Percentiles rank a stretch among this genome's conserved stretches.
Conservation (phyloP, 2,329 filamentous ascomycete genomes). For the Fusarium humuli region DNA sequence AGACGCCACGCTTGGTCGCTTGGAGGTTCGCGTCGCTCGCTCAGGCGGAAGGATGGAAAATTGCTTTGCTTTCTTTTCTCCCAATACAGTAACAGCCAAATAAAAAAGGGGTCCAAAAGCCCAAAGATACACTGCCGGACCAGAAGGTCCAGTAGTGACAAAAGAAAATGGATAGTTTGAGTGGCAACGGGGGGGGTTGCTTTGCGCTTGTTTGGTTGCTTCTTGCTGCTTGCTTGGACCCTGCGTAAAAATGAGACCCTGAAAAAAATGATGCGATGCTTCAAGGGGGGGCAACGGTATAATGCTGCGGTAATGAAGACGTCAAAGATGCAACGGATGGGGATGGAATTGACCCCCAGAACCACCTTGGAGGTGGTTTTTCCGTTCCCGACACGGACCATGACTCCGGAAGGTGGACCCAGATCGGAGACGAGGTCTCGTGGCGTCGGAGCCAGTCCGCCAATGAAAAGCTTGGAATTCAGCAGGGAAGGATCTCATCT, state of each 20-base stretch:
- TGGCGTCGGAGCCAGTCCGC: constrained; percentile 22
- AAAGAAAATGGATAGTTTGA: not conserved
- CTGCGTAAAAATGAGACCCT: constrained; percentile 24
- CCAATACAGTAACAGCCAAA: not conserved
- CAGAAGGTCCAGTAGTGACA: not conserved
- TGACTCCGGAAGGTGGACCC: not conserved
- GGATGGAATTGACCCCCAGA: constrained; percentile 3
- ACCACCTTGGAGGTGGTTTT: constrained; percentile 1
- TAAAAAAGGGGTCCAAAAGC: not conserved
- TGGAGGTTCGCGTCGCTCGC: not conserved
- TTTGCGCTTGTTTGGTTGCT: not conserved
- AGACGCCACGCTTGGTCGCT: constrained; percentile 16
- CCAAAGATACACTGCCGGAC: not conserved
- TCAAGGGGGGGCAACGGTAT: not conserved
- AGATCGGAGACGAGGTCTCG: not conserved
- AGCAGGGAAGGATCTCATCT: not conserved
- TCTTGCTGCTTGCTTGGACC: not conserved
- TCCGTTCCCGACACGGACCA: not conserved
- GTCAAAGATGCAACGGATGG: constrained; percentile 13
- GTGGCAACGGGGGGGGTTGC: not conserved
- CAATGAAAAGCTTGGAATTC: not conserved
- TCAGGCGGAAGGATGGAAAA: constrained; percentile 1
- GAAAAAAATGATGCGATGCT: constrained; percentile 9
- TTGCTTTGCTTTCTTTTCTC: constrained; percentile 8
- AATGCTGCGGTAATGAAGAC: constrained; percentile 17